Evolutionary conservation across 306 rosid genomes (phyloP).

Genomic region (Trifolium pratense): DNA sequence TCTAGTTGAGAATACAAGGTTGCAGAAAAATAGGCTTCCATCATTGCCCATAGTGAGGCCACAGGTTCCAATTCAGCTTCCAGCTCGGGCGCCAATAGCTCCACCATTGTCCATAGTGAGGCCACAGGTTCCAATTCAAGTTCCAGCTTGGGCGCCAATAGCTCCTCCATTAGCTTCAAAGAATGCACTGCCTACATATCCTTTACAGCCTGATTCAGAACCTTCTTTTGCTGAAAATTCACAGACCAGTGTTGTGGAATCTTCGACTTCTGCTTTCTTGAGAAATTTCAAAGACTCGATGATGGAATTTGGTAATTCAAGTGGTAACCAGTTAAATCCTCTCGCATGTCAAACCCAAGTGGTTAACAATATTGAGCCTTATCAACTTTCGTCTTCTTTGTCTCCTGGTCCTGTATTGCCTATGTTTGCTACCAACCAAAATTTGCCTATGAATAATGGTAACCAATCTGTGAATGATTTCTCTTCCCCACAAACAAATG

Average conservation of each 20-base stretch:
- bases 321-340: not conserved
- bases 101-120: slow-evolving; percentile 33
- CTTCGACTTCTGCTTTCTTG: not conserved
- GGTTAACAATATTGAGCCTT: too few species aligned
- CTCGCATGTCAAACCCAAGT: not conserved
- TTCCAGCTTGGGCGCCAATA: too few species aligned
- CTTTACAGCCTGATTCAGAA: not conserved
- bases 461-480: too few species aligned
- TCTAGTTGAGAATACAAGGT: slow-evolving; percentile 51
- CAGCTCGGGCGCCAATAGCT: not conserved
- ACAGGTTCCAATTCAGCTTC: not conserved
- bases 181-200: not conserved
- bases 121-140: not conserved
- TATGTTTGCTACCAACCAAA: too few species aligned
- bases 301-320: not conserved
- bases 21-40: slow-evolving; percentile 79
- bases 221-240: not conserved
- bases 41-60: slow-evolving; percentile 44
- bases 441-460: too few species aligned
- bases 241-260: not conserved
- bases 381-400: too few species aligned
- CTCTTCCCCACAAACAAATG: not conserved
- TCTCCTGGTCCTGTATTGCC: too few species aligned
- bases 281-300: not conserved
- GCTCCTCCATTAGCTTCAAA: not conserved